Conservation (phyloP, 306 rosid species). For the Pyrus pyrifolia region DNA sequence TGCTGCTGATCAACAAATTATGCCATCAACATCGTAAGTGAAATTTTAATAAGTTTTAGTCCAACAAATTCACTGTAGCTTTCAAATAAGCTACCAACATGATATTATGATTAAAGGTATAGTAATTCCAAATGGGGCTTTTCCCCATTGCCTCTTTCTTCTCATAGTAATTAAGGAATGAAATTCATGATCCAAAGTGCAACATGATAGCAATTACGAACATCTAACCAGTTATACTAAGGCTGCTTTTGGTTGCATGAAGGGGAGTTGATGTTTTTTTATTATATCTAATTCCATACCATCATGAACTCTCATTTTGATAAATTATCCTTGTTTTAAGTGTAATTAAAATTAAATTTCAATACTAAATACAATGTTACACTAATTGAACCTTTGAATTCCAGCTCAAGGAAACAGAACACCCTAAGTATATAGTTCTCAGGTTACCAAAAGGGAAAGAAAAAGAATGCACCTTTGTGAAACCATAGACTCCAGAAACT, state of each 20-base stretch:
- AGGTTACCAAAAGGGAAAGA: constrained; percentile 4
- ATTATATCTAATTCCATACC: constrained; percentile 12
- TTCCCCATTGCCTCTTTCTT: not conserved
- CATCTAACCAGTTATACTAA: not conserved
- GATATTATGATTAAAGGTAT: not conserved
- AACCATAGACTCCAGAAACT: constrained; percentile 12
- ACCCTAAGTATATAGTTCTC: constrained; percentile 17
- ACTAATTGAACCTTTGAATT: constrained; percentile 13
- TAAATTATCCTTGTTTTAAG: not conserved
- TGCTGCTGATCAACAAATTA: constrained; percentile 31
- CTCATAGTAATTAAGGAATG: not conserved
- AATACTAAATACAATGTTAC: constrained; percentile 8
- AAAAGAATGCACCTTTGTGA: not conserved
- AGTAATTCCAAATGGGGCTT: not conserved
- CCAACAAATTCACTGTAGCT: constrained; percentile 4
- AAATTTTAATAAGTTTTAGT: not conserved
- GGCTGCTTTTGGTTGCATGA: constrained; percentile 27
- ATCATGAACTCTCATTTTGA: constrained; percentile 5
- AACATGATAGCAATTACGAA: not conserved
- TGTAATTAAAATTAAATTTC: not conserved
- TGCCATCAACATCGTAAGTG: constrained; percentile 12
- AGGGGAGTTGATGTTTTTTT: constrained; percentile 13
- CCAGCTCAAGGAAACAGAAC: constrained; percentile 19
- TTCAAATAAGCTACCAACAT: constrained; percentile 4
- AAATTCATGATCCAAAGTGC: not conserved